phyloP scores from a whole-genome alignment of 192 early-diverging fungal species.

The Gryganskiella cystojenkinii region DNA sequence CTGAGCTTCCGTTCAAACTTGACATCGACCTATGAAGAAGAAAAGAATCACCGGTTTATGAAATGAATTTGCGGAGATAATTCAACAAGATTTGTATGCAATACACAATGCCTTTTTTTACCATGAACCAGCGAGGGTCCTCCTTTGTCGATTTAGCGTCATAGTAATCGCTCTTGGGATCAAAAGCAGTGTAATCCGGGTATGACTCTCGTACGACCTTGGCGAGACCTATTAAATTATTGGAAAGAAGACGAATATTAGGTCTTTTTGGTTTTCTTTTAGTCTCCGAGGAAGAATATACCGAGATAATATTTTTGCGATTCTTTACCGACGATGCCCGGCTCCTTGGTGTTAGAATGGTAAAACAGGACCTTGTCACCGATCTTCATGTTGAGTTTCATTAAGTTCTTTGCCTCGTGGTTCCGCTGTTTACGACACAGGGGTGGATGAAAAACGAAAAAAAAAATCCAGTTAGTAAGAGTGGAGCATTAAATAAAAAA shows the following conservation, averaged over 20 bases:
- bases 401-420: constrained; percentile 84
- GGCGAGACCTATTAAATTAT: constrained; percentile 18
- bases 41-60: not conserved
- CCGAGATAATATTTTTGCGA: not conserved
- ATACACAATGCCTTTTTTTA: no score
- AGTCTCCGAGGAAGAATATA: no score
- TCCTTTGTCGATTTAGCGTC: constrained; percentile 76
- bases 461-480: no score
- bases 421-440: constrained; percentile 74
- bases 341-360: constrained; percentile 86
- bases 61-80: no score
- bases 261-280: not conserved
- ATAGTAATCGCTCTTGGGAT: constrained; percentile 78
- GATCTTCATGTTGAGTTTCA: constrained; percentile 80
- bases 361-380: constrained; percentile 83
- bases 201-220: constrained; percentile 72
- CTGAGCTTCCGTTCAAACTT: constrained; percentile 75
- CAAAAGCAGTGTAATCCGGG: constrained; percentile 82
- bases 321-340: constrained; percentile 81
- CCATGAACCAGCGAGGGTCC: constrained; percentile 86
- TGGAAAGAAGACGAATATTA: not conserved
- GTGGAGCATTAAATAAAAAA: no score
- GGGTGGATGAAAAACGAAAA: no score
- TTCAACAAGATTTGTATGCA: no score
- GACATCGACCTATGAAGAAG: constrained; percentile 69